Evolutionary conservation across 2,329 filamentous ascomycete species (phyloP).

Genomic region (Verticillium klebahnii): DNA sequence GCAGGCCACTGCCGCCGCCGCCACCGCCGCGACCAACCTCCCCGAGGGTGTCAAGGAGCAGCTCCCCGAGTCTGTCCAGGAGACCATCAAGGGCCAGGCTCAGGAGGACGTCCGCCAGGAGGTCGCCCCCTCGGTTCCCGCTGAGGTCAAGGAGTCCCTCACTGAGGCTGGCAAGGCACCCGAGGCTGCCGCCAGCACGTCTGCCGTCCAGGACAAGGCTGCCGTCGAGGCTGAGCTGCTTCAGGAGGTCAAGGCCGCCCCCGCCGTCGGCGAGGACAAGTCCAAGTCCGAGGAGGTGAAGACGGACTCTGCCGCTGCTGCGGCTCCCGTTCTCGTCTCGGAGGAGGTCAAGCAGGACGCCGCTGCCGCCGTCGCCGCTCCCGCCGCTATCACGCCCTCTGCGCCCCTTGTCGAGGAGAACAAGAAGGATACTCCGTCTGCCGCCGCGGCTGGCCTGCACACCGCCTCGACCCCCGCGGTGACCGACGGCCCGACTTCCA

Average conservation of each 20-base stretch:
- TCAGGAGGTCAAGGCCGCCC: conserved; percentile 49
- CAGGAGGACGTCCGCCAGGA: conserved; percentile 38
- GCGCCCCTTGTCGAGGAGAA: background rate
- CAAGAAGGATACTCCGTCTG: conserved; percentile 3
- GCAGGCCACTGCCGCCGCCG: conserved; percentile 28
- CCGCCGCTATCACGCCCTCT: background rate
- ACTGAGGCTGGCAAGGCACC: conserved; percentile 55
- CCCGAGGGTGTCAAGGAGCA: conserved; percentile 49
- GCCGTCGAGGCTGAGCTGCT: conserved; percentile 70
- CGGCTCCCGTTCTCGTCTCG: background rate
- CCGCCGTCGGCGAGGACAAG: conserved; percentile 26
- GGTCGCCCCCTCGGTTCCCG: conserved; percentile 47
- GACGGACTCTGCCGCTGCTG: conserved; percentile 3
- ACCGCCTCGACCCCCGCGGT: background rate
- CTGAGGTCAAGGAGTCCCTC: conserved; percentile 54
- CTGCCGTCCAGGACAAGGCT: conserved; percentile 71
- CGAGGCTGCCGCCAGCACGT: conserved; percentile 66
- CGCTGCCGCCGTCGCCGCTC: background rate
- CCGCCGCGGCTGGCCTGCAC: background rate
- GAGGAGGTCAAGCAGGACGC: conserved; percentile 14
- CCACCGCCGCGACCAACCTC: conserved; percentile 39
- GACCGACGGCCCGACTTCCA: background rate
- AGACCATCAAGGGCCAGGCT: conserved; percentile 36
- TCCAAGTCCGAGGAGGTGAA: conserved; percentile 10
- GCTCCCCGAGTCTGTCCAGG: conserved; percentile 45